Conservation (phyloP, 768 basidiomycete genomes). For the Boletales sp. region DNA sequence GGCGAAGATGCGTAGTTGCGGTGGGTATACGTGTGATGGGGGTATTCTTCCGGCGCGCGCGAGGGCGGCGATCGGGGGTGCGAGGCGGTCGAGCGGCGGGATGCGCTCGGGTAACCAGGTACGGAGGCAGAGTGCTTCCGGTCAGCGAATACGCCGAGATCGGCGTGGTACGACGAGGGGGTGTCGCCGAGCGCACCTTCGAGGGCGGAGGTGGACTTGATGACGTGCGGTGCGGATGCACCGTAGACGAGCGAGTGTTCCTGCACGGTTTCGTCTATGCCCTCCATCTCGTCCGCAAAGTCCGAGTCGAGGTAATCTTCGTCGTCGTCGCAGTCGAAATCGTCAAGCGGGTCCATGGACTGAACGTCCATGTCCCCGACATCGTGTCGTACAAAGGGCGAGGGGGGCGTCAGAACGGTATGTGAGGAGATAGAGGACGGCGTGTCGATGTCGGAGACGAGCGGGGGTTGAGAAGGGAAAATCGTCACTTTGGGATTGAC, state of each 20-base stretch:
- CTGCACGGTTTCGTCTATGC: constrained; percentile 18
- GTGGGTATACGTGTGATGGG: constrained; percentile 23
- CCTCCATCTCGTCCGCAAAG: constrained; percentile 32
- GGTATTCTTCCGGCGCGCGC: constrained; percentile 10
- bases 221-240: constrained; percentile 18
- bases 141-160: constrained; percentile 16
- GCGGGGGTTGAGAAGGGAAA: constrained; percentile 18
- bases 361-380: constrained; percentile 8
- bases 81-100: constrained; percentile 12
- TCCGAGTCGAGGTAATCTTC: constrained; percentile 30
- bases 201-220: constrained; percentile 31
- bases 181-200: constrained; percentile 30
- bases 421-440: constrained; percentile 31
- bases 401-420: constrained; percentile 29
- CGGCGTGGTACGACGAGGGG: constrained; percentile 7
- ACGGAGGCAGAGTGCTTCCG: constrained; percentile 31
- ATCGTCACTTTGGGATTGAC: constrained; percentile 30
- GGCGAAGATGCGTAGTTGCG: constrained; percentile 16
- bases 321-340: constrained; percentile 32
- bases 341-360: constrained; percentile 26
- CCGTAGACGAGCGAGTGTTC: constrained; percentile 17
- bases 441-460: constrained; percentile 27
- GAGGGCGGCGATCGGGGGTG: constrained; percentile 2
- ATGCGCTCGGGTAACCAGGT: constrained; percentile 26
- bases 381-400: constrained; percentile 24